Evolutionary conservation across 2,329 filamentous ascomycete genomes (phyloP), one percentile per base, ranked within the genome.

Genomic region (Thelonectria discophora): DNA sequence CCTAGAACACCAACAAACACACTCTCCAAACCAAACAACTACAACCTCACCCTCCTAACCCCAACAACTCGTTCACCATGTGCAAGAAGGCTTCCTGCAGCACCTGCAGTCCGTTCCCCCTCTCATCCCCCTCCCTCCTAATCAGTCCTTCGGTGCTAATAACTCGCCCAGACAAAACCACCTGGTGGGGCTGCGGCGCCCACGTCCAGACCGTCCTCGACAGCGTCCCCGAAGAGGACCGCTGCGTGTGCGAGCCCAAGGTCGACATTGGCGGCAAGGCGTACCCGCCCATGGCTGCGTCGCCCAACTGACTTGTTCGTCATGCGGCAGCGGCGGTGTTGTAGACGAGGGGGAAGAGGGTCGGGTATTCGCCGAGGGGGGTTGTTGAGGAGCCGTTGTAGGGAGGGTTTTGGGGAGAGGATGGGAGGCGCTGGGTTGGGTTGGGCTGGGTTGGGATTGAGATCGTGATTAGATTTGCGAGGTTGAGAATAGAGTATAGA

Each of bases 181-280:
- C 86, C 57, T 91, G 88, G 88, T 86, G 81, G 78, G 88, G 88
- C 63, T 90, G 88, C 75, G 88, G 88, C 64, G 79, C 69, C 63
- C 86, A 91, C 77, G 79, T 90, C 67, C 78, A 85, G 12, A 75
- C 75, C 15, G 88, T 92, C 68, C 85, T 92, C 80, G 85, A 88
- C 73, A 70, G 74, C 24, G 74, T 91, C 45, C 82, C 87, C 5
- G 77, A 80, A 37, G 76, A 80, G 6, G 81, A 91, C 42, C 85
- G 88, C 77, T 93, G 90, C 79, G 80, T 79, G 21, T 93, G 90
- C 73, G 79, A 83, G 69, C 89, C 89, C 27, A 85, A 85, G 72
- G 79, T 90, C 64, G 83, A 87, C 71, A 79, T 81, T 42, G 82
- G 86, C 57, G 88, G 87, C 47, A 85, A 84, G 70, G 70, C 82